Base-by-base conservation (phyloP, 805 yeast genomes). In the Phaffomyces thermotolerans region DNA sequence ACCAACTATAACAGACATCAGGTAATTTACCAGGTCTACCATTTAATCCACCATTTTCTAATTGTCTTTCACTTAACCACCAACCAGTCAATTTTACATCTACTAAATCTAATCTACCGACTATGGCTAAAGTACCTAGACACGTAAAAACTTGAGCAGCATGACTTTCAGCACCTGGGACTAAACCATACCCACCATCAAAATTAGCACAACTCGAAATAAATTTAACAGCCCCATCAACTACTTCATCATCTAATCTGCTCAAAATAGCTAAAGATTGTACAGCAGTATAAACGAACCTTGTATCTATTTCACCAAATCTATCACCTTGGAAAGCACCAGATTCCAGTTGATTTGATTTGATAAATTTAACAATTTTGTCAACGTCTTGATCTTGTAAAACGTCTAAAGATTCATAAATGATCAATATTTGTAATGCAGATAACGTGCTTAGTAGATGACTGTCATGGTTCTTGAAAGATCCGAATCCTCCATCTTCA, bases 1-100 rank as follows among this genome's bases (percentile, higher is more conserved):
- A 93, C 96, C 97, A 93, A 53, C 93, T 81, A 60, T 93, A 93
- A 60, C 99, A 93, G n/a, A 87, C 96, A 63, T 93, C 99, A 0
- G 98, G 95, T 17, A 88, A 66, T 60, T 93, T 93, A 46, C 93
- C 95, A 0, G 98, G 96, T 40, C 99, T 74, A 1, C 99, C 99
- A 58, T 93, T 93, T 43, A 93, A 70, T 0, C 99, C 99, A 6
- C 99, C 99, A 25, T 73, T 73, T 15, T 66, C 68, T 8, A 87
- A 75, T 62, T 93, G 99, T 46, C 99, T 69, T 58, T 93, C 98
- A 54, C 91, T 75, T 17, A 93, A 69, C 98, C 99, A 93, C 77
- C 84, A 78, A 3, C 81, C 79, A 12, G 86, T 68, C 38, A 74
- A 61, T 24, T 76, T 76, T 4, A 60, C 63, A 37, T 69, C 62